Conservation (phyloP, 2,329 filamentous ascomycete species). For the Colletotrichum plurivorum region DNA sequence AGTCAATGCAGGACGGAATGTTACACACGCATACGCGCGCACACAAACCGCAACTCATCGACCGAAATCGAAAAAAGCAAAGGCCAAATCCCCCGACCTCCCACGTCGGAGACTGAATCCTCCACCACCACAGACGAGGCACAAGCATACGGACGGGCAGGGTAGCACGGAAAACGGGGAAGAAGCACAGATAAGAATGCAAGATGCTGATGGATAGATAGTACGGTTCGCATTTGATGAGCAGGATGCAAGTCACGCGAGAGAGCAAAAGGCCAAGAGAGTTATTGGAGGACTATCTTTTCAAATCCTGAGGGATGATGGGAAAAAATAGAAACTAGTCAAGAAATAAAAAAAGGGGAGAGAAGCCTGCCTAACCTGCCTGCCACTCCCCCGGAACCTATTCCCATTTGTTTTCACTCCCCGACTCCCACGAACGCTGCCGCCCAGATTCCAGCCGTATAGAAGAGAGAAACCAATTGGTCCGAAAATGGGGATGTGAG, state of each 20-base stretch:
- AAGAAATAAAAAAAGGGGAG: slow-evolving; percentile 2
- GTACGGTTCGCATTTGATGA: too few relatives aligned
- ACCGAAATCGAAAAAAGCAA: neutral
- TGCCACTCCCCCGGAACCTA: slow-evolving; percentile 31
- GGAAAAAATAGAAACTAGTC: too few relatives aligned
- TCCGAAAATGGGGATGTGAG: slow-evolving; percentile 27
- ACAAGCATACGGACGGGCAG: neutral
- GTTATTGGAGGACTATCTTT: slow-evolving; percentile 14
- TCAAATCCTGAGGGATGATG: neutral
- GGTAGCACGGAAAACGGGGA: neutral
- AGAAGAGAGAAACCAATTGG: slow-evolving; percentile 28
- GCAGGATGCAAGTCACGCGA: too few relatives aligned
- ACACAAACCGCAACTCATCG: neutral
- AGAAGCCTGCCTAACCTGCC: slow-evolving; percentile 12
- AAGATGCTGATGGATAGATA: too few relatives aligned
- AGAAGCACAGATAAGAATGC: too few relatives aligned
- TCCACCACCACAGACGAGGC: neutral
- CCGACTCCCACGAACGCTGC: slow-evolving; percentile 43
- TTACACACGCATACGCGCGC: neutral
- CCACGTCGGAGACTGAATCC: too few relatives aligned
- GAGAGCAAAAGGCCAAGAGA: neutral
- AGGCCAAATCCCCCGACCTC: too few relatives aligned
- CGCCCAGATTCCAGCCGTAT: slow-evolving; percentile 39
- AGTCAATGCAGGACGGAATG: neutral
- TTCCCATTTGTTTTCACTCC: slow-evolving; percentile 37